These are phyloP conservation scores for Annona squamosa DNA, from an alignment of 164 flowering plant genomes.

Conservation along the genomic window DNA sequence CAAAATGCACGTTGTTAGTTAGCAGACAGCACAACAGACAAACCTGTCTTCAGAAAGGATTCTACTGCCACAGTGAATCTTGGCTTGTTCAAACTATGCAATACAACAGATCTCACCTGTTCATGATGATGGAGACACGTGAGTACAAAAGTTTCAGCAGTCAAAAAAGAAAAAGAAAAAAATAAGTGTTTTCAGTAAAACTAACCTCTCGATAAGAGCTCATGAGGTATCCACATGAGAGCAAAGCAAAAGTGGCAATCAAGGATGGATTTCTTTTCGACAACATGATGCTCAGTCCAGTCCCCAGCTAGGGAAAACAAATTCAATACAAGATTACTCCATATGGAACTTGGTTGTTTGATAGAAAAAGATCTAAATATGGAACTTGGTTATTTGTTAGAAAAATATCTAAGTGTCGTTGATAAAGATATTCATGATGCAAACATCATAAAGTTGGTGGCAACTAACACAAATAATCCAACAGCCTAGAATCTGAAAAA, in stretches of 20 bases:
- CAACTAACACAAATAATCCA: not conserved
- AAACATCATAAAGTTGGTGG: not conserved
- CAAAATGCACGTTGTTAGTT: not conserved
- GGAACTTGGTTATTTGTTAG: not conserved
- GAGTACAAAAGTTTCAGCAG: not conserved
- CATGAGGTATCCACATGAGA: conserved; percentile 86
- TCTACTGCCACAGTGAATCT: conserved; percentile 92
- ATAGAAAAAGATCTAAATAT: not conserved
- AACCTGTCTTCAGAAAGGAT: conserved; percentile 90
- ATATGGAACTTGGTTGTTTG: conserved; percentile 8
- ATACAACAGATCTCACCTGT: conserved; percentile 86
- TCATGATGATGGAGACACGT: not conserved
- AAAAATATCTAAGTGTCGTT: not conserved
- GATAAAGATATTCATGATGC: not conserved
- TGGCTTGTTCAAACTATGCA: conserved; percentile 83
- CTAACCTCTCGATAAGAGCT: conserved; percentile 95
- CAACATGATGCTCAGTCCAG: conserved; percentile 85
- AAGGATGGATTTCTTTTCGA: conserved; percentile 83
- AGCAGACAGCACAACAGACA: not conserved
- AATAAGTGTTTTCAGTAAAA: not conserved
- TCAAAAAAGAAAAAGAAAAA: not conserved
- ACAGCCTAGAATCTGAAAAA: not conserved
- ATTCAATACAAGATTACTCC: conserved; percentile 11
- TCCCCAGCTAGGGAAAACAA: conserved; percentile 70
- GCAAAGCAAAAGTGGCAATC: conserved; percentile 72